Evolutionary conservation across 108 stramenopile genomes (phyloP), one percentile per base, ranked within the genome.

Genomic region (Cylindrotheca closterium): DNA sequence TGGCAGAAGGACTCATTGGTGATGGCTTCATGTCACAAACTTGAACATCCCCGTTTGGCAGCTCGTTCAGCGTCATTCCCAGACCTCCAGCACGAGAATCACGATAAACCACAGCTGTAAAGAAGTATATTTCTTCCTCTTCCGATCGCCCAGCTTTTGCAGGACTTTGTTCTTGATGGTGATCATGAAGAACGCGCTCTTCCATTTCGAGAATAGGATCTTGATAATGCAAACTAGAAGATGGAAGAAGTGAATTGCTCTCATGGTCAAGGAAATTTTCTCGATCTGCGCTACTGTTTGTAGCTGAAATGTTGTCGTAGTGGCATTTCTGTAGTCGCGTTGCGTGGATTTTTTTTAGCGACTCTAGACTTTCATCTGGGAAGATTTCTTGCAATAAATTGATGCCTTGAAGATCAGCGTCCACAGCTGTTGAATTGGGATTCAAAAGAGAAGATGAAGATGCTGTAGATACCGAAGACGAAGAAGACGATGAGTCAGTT

Each of bases 21-120:
- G 53, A 48, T 21, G 71, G 30, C 21, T 63, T 33, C 30, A 73
- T 47, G 24, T 58, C 63, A 21, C 61, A 48, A 55, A 85, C 63
- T 24, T 7, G 76, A 81, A 68, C 71, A 2, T 82, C 59, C 47
- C 60, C 68, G 12, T 85, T 75, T 12, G 71, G 67, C 30, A 68
- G 54, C 63, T 80, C 77, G 0, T 69, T 34, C 70, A 93, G 56
- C 26, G 79, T 81, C 81, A 93, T 84, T 25, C 92, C 92, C 54
- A 93, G 52, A 29, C 92, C 86, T 18, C 70, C 45, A 0, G 37
- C 37, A 42, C 65, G 12, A 3, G 72, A 53, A 71, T 91, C 77
- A 25, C 80, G 68, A 42, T 71, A 51, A 30, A 90, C 33, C 1
- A 75, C 59, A 2, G 49, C 55, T 7, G 80, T 65, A 33, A 58